Evolutionary conservation across 2,329 filamentous ascomycete genomes (phyloP), one percentile per base, ranked within the genome.

Genomic region (Xylariaceae sp.): DNA sequence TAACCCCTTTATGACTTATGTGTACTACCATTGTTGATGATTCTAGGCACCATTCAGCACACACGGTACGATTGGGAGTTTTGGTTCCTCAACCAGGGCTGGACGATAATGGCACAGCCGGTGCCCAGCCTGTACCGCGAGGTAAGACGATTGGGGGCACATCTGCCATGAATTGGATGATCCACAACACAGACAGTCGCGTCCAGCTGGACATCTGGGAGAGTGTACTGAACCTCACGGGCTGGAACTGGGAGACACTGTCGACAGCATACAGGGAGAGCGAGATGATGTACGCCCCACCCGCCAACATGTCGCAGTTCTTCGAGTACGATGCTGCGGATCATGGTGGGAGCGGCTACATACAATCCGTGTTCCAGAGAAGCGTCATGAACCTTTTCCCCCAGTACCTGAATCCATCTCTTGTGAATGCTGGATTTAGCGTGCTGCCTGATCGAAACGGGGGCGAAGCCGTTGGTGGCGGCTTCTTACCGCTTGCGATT

Each of bases 91-190:
- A 45, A 29, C 39, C 43, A 2, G 37, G 40, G 4, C 33, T 45
- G 22, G 26, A 34, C 18, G 43, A 39, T 29, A 45, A 45, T 30
- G 43, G 43, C 3, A 42, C 43, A n/a, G 19, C 30, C 13, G 43
- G 43, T 18, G 32, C 39, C 2, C 43, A 39, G 17, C 37, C 39
- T 12, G 43, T 45, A 11, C 43, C 43, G 18, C 33, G 43, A 32
- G 44, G 41, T 18, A 47, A 41, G 36, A 34, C 29, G 2, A 19
- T 41, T 8, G 41, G 44, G 7, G 41, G 38, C 12, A 47, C 41
- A 11, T 47, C 41, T 24, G 41, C 44, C 22, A 47, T 43, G 44
- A 47, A 44, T 26, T 47, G 38, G 41, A 47, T 47, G 41, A 44
- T 47, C 17, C 44, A 42, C 37, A 47, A 43, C 19, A 38, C 38